Conservation (phyloP, 495 filamentous ascomycete species). For the Apiosordaria backusii region DNA sequence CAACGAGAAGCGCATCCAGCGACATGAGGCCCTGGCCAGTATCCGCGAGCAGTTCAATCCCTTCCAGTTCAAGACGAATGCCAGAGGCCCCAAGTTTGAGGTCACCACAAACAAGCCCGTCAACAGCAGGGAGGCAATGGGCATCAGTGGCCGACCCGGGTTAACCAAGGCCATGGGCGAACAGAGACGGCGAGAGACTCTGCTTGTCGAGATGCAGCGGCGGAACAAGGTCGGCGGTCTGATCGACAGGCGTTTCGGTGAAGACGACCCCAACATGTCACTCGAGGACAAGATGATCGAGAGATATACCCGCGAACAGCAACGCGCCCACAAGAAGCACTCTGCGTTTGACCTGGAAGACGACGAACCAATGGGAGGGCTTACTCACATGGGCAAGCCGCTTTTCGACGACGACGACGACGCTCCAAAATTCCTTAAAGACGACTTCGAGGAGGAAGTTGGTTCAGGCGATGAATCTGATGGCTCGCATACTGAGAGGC, state of each 20-base stretch:
- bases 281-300: constrained; percentile 91
- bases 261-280: constrained; percentile 90
- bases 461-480: constrained; percentile 56
- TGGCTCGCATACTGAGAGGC: constrained; percentile 42
- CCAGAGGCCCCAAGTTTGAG: constrained; percentile 70
- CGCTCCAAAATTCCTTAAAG: constrained; percentile 30
- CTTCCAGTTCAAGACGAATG: constrained; percentile 79
- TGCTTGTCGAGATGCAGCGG: constrained; percentile 79
- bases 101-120: constrained; percentile 59
- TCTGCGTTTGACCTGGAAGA: constrained; percentile 89
- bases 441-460: constrained; percentile 69
- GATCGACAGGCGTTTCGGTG: constrained; percentile 89
- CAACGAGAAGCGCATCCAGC: constrained; percentile 66
- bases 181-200: constrained; percentile 75
- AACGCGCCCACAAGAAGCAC: constrained; percentile 62
- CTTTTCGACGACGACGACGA: constrained; percentile 53
- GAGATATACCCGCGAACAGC: constrained; percentile 82
- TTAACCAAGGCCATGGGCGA: constrained; percentile 83
- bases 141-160: constrained; percentile 65
- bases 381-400: constrained; percentile 81
- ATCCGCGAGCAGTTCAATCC: constrained; percentile 97
- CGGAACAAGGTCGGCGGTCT: constrained; percentile 90
- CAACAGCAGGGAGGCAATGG: constrained; percentile 48
- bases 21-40: constrained; percentile 66
- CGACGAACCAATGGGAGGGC: constrained; percentile 62